Conservation (phyloP, 129 eudicot species). For the Centella asiatica region DNA sequence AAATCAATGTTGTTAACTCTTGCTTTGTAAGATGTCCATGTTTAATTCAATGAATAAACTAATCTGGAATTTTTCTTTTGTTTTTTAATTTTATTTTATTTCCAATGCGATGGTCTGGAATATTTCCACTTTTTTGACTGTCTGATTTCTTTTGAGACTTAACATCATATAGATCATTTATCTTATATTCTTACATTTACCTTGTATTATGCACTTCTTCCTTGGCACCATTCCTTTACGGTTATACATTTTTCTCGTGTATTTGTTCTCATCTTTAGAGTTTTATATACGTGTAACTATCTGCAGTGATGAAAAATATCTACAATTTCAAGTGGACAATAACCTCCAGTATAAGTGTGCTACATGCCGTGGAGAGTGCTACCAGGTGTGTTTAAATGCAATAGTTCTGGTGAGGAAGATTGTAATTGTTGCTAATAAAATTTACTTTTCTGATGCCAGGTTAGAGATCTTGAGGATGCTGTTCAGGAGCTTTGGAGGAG, state of each 20-base stretch:
- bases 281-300: constrained; percentile 7
- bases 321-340: constrained; percentile 81
- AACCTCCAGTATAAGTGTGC: constrained; percentile 87
- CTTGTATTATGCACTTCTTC: too few species aligned
- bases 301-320: constrained; percentile 84
- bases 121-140: too few species aligned
- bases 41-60: too few species aligned
- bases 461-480: constrained; percentile 87
- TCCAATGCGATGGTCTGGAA: too few species aligned
- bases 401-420: neutral
- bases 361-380: constrained; percentile 92
- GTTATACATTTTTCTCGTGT: too few species aligned
- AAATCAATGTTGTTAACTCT: too few species aligned
- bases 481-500: constrained; percentile 98
- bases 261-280: constrained; percentile 5
- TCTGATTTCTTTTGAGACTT: too few species aligned
- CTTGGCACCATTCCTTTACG: neutral
- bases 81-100: too few species aligned
- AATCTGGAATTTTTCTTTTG: too few species aligned
- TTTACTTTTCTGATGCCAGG: constrained; percentile 26
- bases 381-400: constrained; percentile 42
- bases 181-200: neutral
- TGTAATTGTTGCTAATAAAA: neutral
- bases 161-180: neutral
- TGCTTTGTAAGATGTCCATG: too few species aligned